A percentile compares a stretch with the other conserved stretches of the same genome.
These are phyloP conservation scores for Arthrobotrys entomopaga DNA, from an alignment of 2,329 filamentous ascomycete species.

Conservation along the genomic window DNA sequence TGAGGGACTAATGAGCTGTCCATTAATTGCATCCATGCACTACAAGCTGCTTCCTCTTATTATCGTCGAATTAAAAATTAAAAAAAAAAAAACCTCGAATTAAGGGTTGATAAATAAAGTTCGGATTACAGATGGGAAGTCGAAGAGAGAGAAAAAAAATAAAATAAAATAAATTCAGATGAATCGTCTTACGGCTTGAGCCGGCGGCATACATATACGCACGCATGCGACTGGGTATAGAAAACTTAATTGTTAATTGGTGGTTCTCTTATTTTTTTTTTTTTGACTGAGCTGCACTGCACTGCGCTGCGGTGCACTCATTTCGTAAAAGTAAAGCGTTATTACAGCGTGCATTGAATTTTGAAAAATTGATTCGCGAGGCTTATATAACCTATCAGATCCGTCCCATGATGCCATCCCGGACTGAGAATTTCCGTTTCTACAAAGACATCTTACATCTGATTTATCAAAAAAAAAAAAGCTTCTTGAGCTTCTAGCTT, in stretches of 20 bases:
- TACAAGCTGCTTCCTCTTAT: slow-evolving; percentile 13
- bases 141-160: too few relatives aligned
- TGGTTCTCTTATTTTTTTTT: too few relatives aligned
- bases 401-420: background rate
- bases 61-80: slow-evolving; percentile 12
- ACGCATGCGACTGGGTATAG: too few relatives aligned
- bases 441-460: too few relatives aligned
- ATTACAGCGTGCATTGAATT: too few relatives aligned
- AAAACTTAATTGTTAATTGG: too few relatives aligned
- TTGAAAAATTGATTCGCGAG: slow-evolving; percentile 19
- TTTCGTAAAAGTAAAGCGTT: too few relatives aligned
- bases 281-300: background rate
- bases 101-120: background rate
- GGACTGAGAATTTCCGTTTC: too few relatives aligned
- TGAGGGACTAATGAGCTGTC: slow-evolving; percentile 46
- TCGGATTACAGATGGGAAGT: too few relatives aligned
- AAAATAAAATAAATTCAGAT: slow-evolving; percentile 28
- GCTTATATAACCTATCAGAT: slow-evolving; percentile 35
- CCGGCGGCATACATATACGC: slow-evolving; percentile 12
- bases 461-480: background rate
- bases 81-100: slow-evolving; percentile 26
- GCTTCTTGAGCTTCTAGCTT: slow-evolving; percentile 6
- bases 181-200: slow-evolving; percentile 45
- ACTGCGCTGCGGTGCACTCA: too few relatives aligned
- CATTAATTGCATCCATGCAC: slow-evolving; percentile 5